Base-by-base conservation (phyloP, 768 basidiomycete species). In the Kwoniella sp. region DNA sequence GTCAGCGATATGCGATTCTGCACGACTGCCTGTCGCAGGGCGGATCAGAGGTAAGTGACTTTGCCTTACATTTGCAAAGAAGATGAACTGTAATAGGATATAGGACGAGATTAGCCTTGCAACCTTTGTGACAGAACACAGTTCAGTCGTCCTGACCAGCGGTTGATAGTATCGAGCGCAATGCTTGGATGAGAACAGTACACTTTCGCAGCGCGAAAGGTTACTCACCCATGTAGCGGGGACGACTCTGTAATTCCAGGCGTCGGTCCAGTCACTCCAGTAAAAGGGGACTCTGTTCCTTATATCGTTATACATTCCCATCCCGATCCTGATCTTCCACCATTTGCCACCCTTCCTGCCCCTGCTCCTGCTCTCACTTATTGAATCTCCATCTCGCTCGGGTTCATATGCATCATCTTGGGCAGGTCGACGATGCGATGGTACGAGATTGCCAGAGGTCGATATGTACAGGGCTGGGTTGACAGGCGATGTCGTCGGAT, bases 241-340 rank as follows among this genome's bases (percentile, higher is more conserved):
- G 5, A 94, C 73, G 7, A 95, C 91, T 55, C 94, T 84, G 80
- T 95, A 95, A 76, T 91, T 91, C 87, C 89, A 92, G 5, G 90
- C 92, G 78, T 94, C 91, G 11, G 83, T 86, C 93, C 93, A 97
- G 82, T 96, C 92, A 60, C 86, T 88, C 34, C 83, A 63, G 78
- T 95, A 97, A 84, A 86, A 93, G 0, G 92, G 92, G 1, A 83
- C 82, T 47, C 93, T 85, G 1, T 89, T 84, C 52, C 82, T 83
- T 15, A 95, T 83, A 80, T 96, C 93, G 38, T 83, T 81, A 20
- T 84, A 64, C 71, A 94, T 90, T 7, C 93, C 93, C 26, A 68
- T 56, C 22, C 74, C 76, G 2, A 74, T 25, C 51, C 63, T 61
- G 0, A 65, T 23, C 31, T 62, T 57, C 55, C 60, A 67, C 63